Evolutionary conservation across 169 alveolate species (phyloP).

Genomic region (Plasmodium knowlesi): DNA sequence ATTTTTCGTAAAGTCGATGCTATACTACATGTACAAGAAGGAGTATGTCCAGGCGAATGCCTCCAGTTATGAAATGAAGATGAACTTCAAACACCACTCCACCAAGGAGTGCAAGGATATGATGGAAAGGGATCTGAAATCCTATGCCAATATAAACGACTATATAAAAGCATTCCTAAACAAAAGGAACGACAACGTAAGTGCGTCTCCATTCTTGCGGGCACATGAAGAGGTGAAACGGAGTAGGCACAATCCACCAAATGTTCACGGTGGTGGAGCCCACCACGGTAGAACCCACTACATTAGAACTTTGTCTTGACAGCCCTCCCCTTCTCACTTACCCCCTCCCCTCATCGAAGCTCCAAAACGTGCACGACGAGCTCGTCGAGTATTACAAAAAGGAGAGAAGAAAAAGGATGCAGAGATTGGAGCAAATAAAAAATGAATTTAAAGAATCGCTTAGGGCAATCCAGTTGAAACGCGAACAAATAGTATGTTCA

Average conservation of each 20-base stretch:
- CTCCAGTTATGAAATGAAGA: slow-evolving; percentile 25
- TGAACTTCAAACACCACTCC: slow-evolving; percentile 4
- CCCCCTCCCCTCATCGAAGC: slow-evolving; percentile 9
- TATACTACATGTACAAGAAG: slow-evolving; percentile 56
- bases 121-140: slow-evolving; percentile 30
- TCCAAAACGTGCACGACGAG: slow-evolving; percentile 56
- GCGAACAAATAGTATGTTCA: slow-evolving; percentile 17
- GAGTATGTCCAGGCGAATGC: slow-evolving; percentile 56
- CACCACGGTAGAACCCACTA: not conserved
- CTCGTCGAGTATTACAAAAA: slow-evolving; percentile 49
- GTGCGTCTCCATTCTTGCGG: not conserved
- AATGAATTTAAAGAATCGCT: slow-evolving; percentile 4
- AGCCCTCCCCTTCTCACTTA: not conserved
- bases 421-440: slow-evolving; percentile 30
- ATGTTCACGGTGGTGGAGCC: not conserved
- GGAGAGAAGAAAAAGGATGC: slow-evolving; percentile 11
- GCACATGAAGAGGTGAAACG: too few relatives aligned
- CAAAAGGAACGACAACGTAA: slow-evolving; percentile 54
- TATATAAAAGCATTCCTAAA: slow-evolving; percentile 38
- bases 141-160: slow-evolving; percentile 40
- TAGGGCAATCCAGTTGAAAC: slow-evolving; percentile 5
- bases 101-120: slow-evolving; percentile 18
- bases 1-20: slow-evolving; percentile 67
- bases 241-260: not conserved
- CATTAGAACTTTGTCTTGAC: not conserved